A percentile compares a stretch with the other conserved stretches of the same genome.
Evolutionary conservation across 768 basidiomycete genomes (phyloP).

Genomic region (Amanita pallidorosea): DNA sequence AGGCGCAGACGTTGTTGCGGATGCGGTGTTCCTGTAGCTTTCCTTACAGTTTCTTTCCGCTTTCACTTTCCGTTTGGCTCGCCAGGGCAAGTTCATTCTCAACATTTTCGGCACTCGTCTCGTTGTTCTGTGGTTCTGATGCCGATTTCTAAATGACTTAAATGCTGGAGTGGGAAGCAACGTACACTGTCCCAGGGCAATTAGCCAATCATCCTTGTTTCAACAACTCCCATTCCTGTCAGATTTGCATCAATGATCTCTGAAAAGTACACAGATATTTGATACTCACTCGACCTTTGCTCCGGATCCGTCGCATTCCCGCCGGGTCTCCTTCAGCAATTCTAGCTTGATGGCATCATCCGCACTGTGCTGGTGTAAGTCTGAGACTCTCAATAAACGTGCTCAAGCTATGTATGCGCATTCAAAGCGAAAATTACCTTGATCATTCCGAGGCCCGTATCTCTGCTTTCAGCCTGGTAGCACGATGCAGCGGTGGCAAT

Average conservation of each 20-base stretch:
- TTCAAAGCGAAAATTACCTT: slow-evolving; percentile 7
- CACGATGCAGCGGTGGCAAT: slow-evolving; percentile 14
- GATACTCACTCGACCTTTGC: too few relatives aligned
- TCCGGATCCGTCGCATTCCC: neutral
- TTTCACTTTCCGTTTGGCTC: neutral
- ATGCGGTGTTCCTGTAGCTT: too few relatives aligned
- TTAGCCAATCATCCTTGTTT: too few relatives aligned
- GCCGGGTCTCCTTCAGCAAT: neutral
- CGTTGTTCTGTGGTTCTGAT: neutral
- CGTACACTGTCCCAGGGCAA: too few relatives aligned
- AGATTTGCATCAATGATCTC: too few relatives aligned
- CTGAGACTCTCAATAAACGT: slow-evolving; percentile 4
- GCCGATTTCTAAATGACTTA: neutral
- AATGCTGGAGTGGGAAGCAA: neutral
- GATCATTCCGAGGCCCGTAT: slow-evolving; percentile 10
- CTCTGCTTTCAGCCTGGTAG: slow-evolving; percentile 13
- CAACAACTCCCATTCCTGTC: too few relatives aligned
- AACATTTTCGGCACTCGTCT: neutral
- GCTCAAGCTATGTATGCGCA: slow-evolving; percentile 9
- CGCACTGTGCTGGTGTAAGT: neutral
- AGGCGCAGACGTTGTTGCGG: too few relatives aligned
- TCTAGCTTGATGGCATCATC: neutral
- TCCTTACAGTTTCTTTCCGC: neutral
- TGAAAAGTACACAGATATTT: too few relatives aligned
- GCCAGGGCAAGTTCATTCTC: neutral